A percentile compares a stretch with the other conserved stretches of the same genome.
These are phyloP conservation scores for Taphrina wiesneri DNA, from an alignment of 1,139 yeast species.

Conservation along the genomic window DNA sequence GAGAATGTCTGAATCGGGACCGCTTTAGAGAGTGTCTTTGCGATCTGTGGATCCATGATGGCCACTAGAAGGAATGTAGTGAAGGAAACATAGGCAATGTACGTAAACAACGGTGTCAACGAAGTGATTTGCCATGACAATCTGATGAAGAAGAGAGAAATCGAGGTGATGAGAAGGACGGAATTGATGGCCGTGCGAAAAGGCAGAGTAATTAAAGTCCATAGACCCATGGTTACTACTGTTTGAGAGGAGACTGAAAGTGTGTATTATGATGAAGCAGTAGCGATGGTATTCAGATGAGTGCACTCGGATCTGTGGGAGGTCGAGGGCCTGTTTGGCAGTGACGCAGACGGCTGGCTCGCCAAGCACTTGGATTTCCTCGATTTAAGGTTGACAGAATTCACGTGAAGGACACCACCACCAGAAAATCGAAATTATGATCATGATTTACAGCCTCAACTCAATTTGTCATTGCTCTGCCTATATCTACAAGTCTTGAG, in stretches of 20 bases:
- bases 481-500: neutral
- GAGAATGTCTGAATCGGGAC: neutral
- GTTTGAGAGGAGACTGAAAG: no score
- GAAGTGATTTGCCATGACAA: slow-evolving; percentile 4
- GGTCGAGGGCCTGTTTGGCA: neutral
- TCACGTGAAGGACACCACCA: neutral
- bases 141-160: neutral
- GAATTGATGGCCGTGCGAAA: neutral
- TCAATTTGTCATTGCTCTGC: neutral
- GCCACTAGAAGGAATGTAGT: slow-evolving; percentile 8
- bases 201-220: slow-evolving; percentile 13
- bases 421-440: neutral
- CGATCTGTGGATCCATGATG: neutral
- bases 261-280: no score
- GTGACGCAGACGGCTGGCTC: neutral
- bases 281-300: no score
- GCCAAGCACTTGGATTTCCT: neutral
- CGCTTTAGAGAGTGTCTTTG: neutral
- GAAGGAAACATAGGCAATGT: slow-evolving; percentile 10
- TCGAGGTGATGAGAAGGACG: neutral
- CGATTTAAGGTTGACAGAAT: neutral
- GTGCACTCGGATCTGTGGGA: neutral
- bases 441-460: neutral
- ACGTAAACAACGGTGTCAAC: neutral
- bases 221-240: neutral